Conservation (phyloP, 2,329 filamentous ascomycete genomes). For the Alternaria burnsii region DNA sequence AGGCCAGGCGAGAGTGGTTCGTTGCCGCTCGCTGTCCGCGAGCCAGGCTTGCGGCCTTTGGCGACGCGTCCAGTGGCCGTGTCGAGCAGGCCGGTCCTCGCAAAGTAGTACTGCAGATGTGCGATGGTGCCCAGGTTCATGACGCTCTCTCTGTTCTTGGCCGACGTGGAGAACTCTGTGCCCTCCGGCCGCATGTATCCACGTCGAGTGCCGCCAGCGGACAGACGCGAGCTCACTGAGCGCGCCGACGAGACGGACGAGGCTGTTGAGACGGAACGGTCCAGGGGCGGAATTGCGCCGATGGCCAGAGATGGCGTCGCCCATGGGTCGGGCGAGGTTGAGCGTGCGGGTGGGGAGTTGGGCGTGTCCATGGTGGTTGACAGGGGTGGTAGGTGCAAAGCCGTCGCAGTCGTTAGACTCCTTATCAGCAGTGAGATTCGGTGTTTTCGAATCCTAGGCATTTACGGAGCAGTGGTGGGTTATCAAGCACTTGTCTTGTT, state of each 20-base stretch:
- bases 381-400: constrained; percentile 22
- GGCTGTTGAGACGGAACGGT: constrained; percentile 70
- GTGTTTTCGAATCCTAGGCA: constrained; percentile 25
- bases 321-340: constrained; percentile 70
- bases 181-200: constrained; percentile 89
- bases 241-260: constrained; percentile 63
- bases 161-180: constrained; percentile 89
- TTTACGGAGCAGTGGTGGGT: constrained; percentile 15
- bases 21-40: constrained; percentile 44
- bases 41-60: constrained; percentile 66
- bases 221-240: constrained; percentile 67
- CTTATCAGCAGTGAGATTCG: constrained; percentile 22
- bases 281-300: constrained; percentile 65
- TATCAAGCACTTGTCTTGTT: constrained; percentile 15
- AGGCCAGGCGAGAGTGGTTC: constrained; percentile 38
- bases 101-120: constrained; percentile 98
- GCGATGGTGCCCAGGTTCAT: constrained; percentile 96
- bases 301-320: constrained; percentile 69
- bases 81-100: constrained; percentile 89
- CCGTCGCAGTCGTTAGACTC: constrained; percentile 22
- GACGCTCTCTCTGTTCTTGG: constrained; percentile 89
- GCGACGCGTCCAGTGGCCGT: constrained; percentile 89
- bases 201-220: constrained; percentile 66
- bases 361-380: constrained; percentile 40
- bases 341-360: constrained; percentile 55